Conservation (phyloP, 345 rosid species). For the Corymbia maculata region DNA sequence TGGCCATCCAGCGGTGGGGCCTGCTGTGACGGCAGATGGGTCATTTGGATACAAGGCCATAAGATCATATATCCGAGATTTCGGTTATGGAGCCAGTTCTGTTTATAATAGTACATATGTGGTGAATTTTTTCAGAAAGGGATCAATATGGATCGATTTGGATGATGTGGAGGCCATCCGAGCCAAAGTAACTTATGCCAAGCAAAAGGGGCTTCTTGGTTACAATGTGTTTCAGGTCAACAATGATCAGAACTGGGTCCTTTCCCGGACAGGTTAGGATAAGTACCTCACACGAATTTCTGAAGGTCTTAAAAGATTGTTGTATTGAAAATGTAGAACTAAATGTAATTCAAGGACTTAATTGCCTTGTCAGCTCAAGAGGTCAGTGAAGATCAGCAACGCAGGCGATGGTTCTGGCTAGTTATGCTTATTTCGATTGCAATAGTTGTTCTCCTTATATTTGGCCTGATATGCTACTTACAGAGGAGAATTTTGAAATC, state of each 20-base stretch:
- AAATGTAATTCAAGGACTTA: not conserved
- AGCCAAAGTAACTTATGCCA: conserved; percentile 28
- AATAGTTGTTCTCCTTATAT: conserved; percentile 1
- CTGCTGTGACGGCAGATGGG: not conserved
- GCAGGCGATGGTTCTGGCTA: conserved; percentile 4
- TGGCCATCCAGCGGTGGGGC: conserved; percentile 9
- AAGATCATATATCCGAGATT: not conserved
- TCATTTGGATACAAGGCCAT: conserved; percentile 8
- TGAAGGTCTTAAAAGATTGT: not conserved
- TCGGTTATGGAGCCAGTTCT: conserved; percentile 6
- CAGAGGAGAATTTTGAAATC: not conserved
- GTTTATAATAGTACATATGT: conserved; percentile 22
- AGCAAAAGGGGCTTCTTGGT: conserved; percentile 23
- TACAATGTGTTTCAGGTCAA: conserved; percentile 15
- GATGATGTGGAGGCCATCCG: conserved; percentile 23
- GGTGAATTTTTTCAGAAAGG: conserved; percentile 7
- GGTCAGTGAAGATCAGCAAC: not conserved
- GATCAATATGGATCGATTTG: conserved; percentile 27
- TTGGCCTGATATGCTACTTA: not conserved
- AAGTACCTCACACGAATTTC: not conserved
- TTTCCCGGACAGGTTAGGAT: conserved; percentile 18
- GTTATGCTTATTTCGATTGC: conserved; percentile 9
- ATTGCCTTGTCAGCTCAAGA: conserved; percentile 9
- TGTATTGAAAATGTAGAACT: not conserved
- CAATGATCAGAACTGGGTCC: conserved; percentile 29